These are phyloP conservation scores for Phytophthora multivora DNA, from an alignment of 352 stramenopile genomes.

Conservation along the genomic window DNA sequence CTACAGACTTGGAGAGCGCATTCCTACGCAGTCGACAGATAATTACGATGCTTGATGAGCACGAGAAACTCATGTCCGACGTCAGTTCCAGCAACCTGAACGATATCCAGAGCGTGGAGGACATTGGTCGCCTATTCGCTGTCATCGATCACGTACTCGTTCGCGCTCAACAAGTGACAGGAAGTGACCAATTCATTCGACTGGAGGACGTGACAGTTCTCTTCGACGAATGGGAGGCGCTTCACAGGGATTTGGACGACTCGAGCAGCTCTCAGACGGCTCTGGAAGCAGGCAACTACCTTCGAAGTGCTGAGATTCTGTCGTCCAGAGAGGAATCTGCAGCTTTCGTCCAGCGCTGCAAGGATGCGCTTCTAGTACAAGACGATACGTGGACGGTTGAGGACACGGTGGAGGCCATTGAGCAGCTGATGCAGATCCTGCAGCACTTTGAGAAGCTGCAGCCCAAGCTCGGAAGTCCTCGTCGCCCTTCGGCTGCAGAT, in stretches of 20 bases:
- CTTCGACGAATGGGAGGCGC: conserved; percentile 31
- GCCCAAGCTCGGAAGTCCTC: conserved; percentile 35
- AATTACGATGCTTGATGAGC: conserved; percentile 19
- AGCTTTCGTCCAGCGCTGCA: conserved; percentile 35
- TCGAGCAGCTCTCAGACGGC: not conserved
- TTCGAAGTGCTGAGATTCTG: conserved; percentile 33
- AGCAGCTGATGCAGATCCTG: conserved; percentile 51
- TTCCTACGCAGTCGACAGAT: conserved; percentile 21
- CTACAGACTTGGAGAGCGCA: conserved; percentile 14
- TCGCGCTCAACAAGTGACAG: conserved; percentile 27
- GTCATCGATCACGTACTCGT: conserved; percentile 25
- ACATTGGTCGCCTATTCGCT: conserved; percentile 21
- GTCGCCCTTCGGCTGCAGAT: conserved; percentile 11
- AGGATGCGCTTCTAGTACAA: conserved; percentile 12
- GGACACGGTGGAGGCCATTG: conserved; percentile 35
- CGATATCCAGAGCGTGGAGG: conserved; percentile 22
- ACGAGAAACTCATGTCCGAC: conserved; percentile 25
- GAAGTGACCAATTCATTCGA: conserved; percentile 17
- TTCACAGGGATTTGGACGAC: conserved; percentile 15
- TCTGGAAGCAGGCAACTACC: conserved; percentile 1
- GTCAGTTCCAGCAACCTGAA: conserved; percentile 24
- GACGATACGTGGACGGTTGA: conserved; percentile 6
- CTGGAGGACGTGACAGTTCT: conserved; percentile 23
- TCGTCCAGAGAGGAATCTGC: conserved; percentile 17
- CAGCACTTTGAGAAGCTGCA: conserved; percentile 43